Evolutionary conservation across 2,329 filamentous ascomycete genomes (phyloP).

Genomic region (Orbilia quercus): DNA sequence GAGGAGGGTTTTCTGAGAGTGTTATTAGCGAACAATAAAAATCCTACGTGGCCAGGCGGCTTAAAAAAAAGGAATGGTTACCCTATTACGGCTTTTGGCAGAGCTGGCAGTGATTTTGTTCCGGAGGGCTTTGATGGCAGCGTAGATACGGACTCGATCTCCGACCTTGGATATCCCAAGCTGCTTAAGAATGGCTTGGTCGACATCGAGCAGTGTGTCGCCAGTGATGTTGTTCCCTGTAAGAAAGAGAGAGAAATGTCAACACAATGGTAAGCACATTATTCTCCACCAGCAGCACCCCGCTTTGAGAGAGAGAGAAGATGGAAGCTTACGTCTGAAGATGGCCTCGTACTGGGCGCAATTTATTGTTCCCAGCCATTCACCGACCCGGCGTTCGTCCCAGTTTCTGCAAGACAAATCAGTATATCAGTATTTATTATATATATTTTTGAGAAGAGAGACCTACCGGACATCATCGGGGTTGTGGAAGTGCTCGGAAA

Average conservation of each 20-base stretch:
- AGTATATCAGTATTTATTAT: background rate
- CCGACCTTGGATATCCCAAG: conserved; percentile 99
- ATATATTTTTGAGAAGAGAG: background rate
- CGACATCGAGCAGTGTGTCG: conserved; percentile 95
- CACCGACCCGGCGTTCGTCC: conserved; percentile 90
- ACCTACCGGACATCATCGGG: conserved; percentile 60
- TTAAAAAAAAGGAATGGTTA: conserved; percentile 63
- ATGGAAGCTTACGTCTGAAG: conserved; percentile 67
- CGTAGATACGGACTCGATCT: conserved; percentile 89
- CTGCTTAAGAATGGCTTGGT: conserved; percentile 94
- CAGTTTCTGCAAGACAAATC: conserved; percentile 65
- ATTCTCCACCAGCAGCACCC: conserved; percentile 3
- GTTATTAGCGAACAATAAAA: conserved; percentile 23
- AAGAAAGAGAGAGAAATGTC: conserved; percentile 31
- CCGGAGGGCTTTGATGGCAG: conserved; percentile 83
- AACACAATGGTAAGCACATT: conserved; percentile 29
- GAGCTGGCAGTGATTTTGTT: conserved; percentile 80
- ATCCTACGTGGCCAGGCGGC: background rate
- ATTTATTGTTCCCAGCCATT: conserved; percentile 90
- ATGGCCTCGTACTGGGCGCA: conserved; percentile 84
- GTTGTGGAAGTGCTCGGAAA: conserved; percentile 58
- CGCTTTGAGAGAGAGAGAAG: conserved; percentile 66
- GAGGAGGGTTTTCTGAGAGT: conserved; percentile 48
- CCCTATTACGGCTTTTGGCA: conserved; percentile 82
- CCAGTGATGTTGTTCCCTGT: conserved; percentile 93